These are phyloP conservation scores for Mortierella sp. DNA, from an alignment of 371 early-diverging fungal species.

Conservation along the genomic window DNA sequence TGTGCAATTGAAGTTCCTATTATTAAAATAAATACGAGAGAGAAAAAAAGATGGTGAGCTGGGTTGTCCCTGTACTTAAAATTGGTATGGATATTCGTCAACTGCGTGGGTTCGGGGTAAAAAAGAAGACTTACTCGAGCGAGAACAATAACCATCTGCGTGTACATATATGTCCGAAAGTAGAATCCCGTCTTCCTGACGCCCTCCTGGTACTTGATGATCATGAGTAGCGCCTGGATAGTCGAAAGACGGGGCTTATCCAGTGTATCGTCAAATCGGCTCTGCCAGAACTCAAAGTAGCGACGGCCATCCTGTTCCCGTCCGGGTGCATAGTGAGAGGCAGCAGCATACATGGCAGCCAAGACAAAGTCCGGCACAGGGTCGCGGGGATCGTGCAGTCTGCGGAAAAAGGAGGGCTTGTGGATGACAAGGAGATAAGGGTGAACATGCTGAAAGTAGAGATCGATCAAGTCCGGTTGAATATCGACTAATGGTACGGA, in stretches of 20 bases:
- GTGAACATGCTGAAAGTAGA: slow-evolving; percentile 72
- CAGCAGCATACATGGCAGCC: slow-evolving; percentile 66
- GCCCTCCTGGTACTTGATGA: slow-evolving; percentile 58
- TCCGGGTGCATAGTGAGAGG: slow-evolving; percentile 63
- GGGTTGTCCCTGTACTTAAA: slow-evolving; percentile 62
- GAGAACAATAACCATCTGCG: slow-evolving; percentile 64
- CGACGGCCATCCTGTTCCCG: slow-evolving; percentile 52
- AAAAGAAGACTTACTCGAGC: slow-evolving; percentile 56
- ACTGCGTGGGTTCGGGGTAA: slow-evolving; percentile 32
- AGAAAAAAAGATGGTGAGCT: not conserved
- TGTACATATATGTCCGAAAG: slow-evolving; percentile 60
- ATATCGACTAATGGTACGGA: slow-evolving; percentile 53
- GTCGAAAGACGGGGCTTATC: slow-evolving; percentile 58
- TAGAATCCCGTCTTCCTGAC: slow-evolving; percentile 57
- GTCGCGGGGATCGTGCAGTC: slow-evolving; percentile 61
- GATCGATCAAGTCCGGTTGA: slow-evolving; percentile 52
- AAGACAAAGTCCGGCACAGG: slow-evolving; percentile 62
- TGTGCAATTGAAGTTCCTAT: slow-evolving; percentile 57
- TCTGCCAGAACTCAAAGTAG: slow-evolving; percentile 53
- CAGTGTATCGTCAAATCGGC: slow-evolving; percentile 55
- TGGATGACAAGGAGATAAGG: slow-evolving; percentile 70
- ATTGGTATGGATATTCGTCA: slow-evolving; percentile 59
- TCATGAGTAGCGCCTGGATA: slow-evolving; percentile 55
- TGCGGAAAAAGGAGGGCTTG: slow-evolving; percentile 66
- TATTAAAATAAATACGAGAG: slow-evolving; percentile 5